phyloP scores from a whole-genome alignment of 768 basidiomycete genomes.

The Collybiopsis confluens region DNA sequence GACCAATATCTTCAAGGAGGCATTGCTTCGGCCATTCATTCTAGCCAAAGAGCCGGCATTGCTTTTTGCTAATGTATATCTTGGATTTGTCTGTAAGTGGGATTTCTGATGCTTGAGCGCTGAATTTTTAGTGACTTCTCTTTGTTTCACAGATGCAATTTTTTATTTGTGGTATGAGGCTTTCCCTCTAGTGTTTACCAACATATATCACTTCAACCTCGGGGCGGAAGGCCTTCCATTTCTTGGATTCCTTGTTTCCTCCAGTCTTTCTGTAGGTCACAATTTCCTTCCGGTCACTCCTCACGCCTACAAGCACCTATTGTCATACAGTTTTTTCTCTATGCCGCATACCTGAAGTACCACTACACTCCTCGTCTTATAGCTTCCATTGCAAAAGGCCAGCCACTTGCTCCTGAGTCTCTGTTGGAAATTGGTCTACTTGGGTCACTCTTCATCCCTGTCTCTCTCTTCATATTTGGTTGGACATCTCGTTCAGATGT shows the following conservation, averaged over 20 bases:
- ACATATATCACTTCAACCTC: constrained; percentile 27
- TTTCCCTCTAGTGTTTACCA: constrained; percentile 28
- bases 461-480: constrained; percentile 30
- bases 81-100: constrained; percentile 23
- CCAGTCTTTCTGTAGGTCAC: background rate
- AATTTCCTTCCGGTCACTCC: background rate
- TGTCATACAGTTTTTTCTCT: constrained; percentile 15
- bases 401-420: constrained; percentile 20
- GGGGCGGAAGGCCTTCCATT: constrained; percentile 27
- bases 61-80: constrained; percentile 24
- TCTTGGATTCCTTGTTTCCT: constrained; percentile 19
- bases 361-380: constrained; percentile 17
- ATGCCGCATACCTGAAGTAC: constrained; percentile 19
- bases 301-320: background rate
- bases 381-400: constrained; percentile 9
- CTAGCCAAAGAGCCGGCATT: constrained; percentile 27
- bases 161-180: constrained; percentile 30
- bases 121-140: background rate
- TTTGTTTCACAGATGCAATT: constrained; percentile 22
- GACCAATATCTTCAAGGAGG: constrained; percentile 12
- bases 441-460: constrained; percentile 25
- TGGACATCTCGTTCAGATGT: constrained; percentile 23
- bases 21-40: constrained; percentile 25
- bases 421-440: constrained; percentile 29
- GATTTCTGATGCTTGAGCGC: too few relatives aligned